phyloP scores from a whole-genome alignment of 1,284 basidiomycete species.

The Inonotus hispidus region DNA sequence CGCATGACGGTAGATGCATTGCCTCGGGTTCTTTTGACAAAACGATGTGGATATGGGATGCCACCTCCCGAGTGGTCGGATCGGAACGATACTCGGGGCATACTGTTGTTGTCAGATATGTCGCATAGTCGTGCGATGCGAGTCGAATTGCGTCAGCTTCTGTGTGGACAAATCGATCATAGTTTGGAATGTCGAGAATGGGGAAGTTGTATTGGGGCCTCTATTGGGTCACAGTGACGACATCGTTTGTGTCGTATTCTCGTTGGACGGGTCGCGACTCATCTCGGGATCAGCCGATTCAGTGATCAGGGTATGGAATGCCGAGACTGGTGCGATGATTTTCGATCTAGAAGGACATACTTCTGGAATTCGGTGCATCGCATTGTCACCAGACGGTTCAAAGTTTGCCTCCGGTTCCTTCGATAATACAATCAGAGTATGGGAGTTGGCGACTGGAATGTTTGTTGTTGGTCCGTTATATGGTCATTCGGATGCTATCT shows the following conservation, averaged over 20 bases:
- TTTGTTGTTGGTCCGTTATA: not conserved
- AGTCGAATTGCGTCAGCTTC: not conserved
- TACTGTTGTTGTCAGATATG: not conserved
- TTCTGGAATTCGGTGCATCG: not conserved
- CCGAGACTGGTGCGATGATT: not conserved
- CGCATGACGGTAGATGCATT: not conserved
- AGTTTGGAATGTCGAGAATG: conserved; percentile 12
- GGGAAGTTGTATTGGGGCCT: not conserved
- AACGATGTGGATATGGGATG: conserved; percentile 1
- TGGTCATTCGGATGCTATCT: not conserved
- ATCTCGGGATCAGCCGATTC: conserved; percentile 15
- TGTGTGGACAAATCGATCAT: too few species aligned
- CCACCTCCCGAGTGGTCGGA: too few species aligned
- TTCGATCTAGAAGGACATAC: conserved; percentile 25
- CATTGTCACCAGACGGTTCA: conserved; percentile 11
- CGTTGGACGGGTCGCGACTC: conserved; percentile 13
- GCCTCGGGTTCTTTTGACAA: not conserved
- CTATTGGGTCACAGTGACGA: not conserved
- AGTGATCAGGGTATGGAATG: conserved; percentile 1
- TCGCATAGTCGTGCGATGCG: not conserved
- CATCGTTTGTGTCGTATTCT: conserved; percentile 5
- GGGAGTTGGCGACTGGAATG: not conserved
- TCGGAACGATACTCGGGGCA: not conserved
- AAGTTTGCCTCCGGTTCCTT: conserved; percentile 9
- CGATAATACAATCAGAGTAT: conserved; percentile 13